Evolutionary conservation across 1,284 basidiomycete genomes (phyloP), one percentile per base, ranked within the genome.

Genomic region (Gymnopus androsaceus): DNA sequence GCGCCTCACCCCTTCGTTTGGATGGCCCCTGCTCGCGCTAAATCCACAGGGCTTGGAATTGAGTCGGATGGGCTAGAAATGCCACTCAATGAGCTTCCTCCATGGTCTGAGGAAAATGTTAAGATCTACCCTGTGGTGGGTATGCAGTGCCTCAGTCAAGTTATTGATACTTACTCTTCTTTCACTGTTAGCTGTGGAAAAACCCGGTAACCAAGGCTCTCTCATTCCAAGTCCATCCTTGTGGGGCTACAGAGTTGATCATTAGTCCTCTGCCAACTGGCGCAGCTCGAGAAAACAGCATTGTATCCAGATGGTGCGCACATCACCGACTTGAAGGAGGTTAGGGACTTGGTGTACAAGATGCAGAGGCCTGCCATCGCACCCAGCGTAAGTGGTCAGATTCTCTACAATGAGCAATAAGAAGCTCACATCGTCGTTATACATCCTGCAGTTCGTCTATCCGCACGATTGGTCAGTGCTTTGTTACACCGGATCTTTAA

Each of bases 321-420:
- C 61, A 63, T 94, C 56, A 87, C 72, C 2, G 83, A 92, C 65
- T 73, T 94, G 30, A 78, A 81, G 61, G 74, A 84, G 57, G 89
- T 90, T 2, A 76, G 92, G n/a, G 83, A 82, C 9, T 63, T 91
- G 6, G 65, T 94, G 28, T 92, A 93, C 73, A 79, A 77, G 67
- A 86, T 94, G 77, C 90, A 94, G 69, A 73, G 91, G 9, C 91
- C 91, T 1, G 90, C 84, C 3, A 94, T 94, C 59, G 81, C 85
- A 0, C 90, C 90, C 2, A 69, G n/a, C 6, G 50, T 51, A 71
- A 30, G 82, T 82, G 58, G n/a, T n/a, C n/a, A n/a, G n/a, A n/a
- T n/a, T n/a, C n/a, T n/a, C n/a, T n/a, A n/a, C n/a, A n/a, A n/a
- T n/a, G n/a, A n/a, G n/a, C n/a, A n/a, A n/a, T n/a, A n/a, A n/a